These are phyloP conservation scores for Malassezia furfur DNA, from an alignment of 1,284 basidiomycete genomes.

Conservation along the genomic window DNA sequence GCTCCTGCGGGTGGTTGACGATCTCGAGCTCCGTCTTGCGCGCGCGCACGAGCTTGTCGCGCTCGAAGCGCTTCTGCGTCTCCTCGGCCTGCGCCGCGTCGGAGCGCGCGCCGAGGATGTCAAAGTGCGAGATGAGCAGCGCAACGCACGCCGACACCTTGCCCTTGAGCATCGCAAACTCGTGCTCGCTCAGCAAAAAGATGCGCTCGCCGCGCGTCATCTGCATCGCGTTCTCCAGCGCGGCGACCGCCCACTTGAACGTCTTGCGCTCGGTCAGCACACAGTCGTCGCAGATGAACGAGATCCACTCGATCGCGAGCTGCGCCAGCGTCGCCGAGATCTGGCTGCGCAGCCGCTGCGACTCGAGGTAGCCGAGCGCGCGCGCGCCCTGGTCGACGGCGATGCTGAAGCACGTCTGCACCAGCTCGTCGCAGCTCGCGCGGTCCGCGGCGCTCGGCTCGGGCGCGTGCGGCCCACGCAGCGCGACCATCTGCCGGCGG, in stretches of 20 bases:
- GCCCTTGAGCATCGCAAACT: conserved; percentile 68
- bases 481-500: conserved; percentile 22
- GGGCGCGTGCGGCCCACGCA: conserved; percentile 11
- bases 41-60: conserved; percentile 29
- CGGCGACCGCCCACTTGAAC: conserved; percentile 96
- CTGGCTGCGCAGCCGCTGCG: conserved; percentile 29
- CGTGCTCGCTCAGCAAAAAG: conserved; percentile 72
- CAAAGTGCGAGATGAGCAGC: conserved; percentile 89
- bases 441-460: conserved; percentile 8
- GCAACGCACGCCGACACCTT: conserved; percentile 96
- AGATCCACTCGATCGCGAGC: conserved; percentile 62
- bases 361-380: conserved; percentile 43
- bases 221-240: conserved; percentile 83
- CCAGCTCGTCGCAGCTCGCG: conserved; percentile 57
- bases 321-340: conserved; percentile 39
- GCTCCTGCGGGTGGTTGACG: conserved; percentile 5
- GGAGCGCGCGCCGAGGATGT: conserved; percentile 57
- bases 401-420: conserved; percentile 92
- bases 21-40: conserved; percentile 39
- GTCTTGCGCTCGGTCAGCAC: conserved; percentile 91
- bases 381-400: conserved; percentile 64
- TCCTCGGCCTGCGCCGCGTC: conserved; percentile 42
- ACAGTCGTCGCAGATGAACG: conserved; percentile 96
- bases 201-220: conserved; percentile 78
- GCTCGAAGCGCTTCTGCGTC: conserved; percentile 35